phyloP scores from a whole-genome alignment of 1,139 yeast genomes.

The Spathaspora sp. region DNA sequence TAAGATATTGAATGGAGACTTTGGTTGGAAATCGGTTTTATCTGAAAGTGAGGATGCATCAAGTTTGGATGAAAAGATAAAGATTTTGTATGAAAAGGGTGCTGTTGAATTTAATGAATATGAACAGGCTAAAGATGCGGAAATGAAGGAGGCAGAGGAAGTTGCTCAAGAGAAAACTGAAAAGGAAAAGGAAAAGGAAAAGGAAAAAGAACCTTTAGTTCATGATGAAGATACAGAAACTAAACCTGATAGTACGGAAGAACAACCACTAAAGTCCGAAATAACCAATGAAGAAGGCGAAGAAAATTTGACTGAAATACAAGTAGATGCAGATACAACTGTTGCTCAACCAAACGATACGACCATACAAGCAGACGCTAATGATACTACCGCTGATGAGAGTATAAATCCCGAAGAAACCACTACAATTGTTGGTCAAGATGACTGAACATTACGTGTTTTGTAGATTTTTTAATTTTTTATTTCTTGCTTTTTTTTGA shows the following conservation, averaged over 20 bases:
- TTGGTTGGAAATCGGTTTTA: conserved; percentile 40
- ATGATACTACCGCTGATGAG: conserved; percentile 33
- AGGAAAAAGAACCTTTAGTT: conserved; percentile 4
- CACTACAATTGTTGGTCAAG: conserved; percentile 9
- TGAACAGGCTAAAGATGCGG: conserved; percentile 9
- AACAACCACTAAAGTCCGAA: conserved; percentile 1
- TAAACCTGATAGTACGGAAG: conserved; percentile 9
- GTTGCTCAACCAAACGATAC: conserved; percentile 43
- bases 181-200: conserved; percentile 6
- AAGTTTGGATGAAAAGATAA: conserved; percentile 22
- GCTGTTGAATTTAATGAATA: conserved; percentile 28
- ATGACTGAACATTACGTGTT: not conserved
- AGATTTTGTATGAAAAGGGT: conserved; percentile 33
- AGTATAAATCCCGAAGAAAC: conserved; percentile 18
- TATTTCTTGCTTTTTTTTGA: conserved; percentile 7
- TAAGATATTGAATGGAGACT: conserved; percentile 30
- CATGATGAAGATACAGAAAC: conserved; percentile 11
- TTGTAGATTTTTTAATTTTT: not conserved
- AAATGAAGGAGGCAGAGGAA: conserved; percentile 12
- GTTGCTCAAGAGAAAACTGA: conserved; percentile 5
- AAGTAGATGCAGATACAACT: conserved; percentile 32
- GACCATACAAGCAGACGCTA: conserved; percentile 43
- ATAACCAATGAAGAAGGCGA: conserved; percentile 6
- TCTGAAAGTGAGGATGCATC: conserved; percentile 22
- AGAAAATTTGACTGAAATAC: conserved; percentile 6